Conservation (phyloP, 176 grass and related monocot genomes). For the Hyparrhenia diplandra region DNA sequence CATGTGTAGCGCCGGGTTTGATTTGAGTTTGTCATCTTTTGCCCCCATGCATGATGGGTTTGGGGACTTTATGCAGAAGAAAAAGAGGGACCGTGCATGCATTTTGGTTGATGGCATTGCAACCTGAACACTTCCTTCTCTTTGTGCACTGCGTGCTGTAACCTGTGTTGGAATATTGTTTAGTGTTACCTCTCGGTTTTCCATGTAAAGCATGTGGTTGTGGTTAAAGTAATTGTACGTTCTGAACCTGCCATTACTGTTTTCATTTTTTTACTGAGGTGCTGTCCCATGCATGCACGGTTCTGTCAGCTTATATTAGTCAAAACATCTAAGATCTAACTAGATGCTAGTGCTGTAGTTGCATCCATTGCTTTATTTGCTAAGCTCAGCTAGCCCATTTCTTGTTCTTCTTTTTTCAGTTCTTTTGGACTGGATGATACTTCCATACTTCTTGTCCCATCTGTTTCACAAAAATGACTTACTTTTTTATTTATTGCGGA, state of each 20-base stretch:
- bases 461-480: too few species aligned
- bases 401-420: neutral
- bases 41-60: slow-evolving; percentile 9
- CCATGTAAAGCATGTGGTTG: slow-evolving; percentile 31
- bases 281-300: neutral
- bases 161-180: slow-evolving; percentile 23
- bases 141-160: neutral
- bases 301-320: slow-evolving; percentile 34
- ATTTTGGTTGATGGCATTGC: slow-evolving; percentile 7
- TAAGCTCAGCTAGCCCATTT: neutral
- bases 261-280: slow-evolving; percentile 13
- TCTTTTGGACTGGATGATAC: neutral
- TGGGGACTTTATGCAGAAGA: slow-evolving; percentile 8
- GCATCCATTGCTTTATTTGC: neutral
- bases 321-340: neutral
- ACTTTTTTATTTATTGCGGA: too few species aligned
- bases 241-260: slow-evolving; percentile 19
- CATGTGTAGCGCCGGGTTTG: slow-evolving; percentile 11
- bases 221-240: slow-evolving; percentile 30
- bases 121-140: slow-evolving; percentile 35
- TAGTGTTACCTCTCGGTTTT: slow-evolving; percentile 29
- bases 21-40: slow-evolving; percentile 35
- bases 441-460: too few species aligned
- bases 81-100: slow-evolving; percentile 20
- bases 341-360: neutral